Evolutionary conservation across 2,329 filamentous ascomycete species (phyloP), one percentile per base, ranked within the genome.

Genomic region (Alternaria brassicicola): DNA sequence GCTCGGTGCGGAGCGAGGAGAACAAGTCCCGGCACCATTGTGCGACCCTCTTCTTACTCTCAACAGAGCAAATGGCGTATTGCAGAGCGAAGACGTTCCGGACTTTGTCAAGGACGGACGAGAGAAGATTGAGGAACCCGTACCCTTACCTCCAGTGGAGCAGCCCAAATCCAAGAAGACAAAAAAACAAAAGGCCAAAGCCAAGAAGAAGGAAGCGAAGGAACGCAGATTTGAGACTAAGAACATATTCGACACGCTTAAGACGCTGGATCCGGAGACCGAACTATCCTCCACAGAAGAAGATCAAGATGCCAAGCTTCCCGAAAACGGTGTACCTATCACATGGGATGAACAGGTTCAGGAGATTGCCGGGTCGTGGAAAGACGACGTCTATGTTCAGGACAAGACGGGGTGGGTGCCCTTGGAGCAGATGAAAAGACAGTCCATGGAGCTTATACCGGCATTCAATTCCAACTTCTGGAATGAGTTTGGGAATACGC

Each of bases 401-500:
- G 61, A 72, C 21, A 61, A 52, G 35, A 63, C 57, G 2, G 62
- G 57, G 9, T 71, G 67, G 68, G 63, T 66, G 0, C 61, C 70
- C 2, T 61, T 72, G 13, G 61, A 69, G 45, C 55, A 57, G 19
- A 25, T 55, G 3, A 45, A 64, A 45, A 62, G 75, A 4, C 45
- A 57, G 13, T 54, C 74, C 7, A 80, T 79, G 59, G 71, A 79
- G 39, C 68, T 83, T 43, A 83, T 89, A 59, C 86, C 86, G 7
- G 70, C 77, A 1, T 83, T 83, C 56, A 77, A 78, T 1, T 78
- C 78, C 4, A 73, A 78, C 15, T 88, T 88, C 67, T 89, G 86
- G 86, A 66, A 74, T 4, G 71, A 81, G 9, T 87, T 87, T 69
- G 83, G 83, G 1, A 88, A 88, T 64, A 85, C 81, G 62, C 69